A percentile compares a stretch with the other conserved stretches of the same genome.
These are phyloP conservation scores for Coemansia sp. DNA, from an alignment of 192 early-diverging fungal species.

Conservation along the genomic window DNA sequence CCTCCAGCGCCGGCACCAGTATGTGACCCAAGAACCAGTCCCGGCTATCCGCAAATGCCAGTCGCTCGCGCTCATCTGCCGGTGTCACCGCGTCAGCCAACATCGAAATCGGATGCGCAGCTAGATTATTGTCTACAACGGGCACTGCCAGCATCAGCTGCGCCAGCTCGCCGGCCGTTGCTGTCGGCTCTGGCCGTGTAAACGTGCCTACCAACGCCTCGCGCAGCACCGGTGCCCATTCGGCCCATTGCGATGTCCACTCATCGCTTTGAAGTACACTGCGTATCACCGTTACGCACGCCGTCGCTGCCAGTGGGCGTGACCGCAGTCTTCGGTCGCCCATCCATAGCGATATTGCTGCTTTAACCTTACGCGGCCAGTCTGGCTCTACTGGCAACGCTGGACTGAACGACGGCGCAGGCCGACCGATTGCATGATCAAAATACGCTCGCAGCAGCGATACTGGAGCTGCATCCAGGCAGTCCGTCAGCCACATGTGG, in stretches of 20 bases:
- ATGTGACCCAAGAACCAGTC: slow-evolving; percentile 42
- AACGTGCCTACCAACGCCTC: slow-evolving; percentile 12
- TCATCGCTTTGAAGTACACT: slow-evolving; percentile 15
- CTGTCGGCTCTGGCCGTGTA: neutral
- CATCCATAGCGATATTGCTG: slow-evolving; percentile 18
- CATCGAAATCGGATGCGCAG: slow-evolving; percentile 21
- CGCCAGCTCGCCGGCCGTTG: slow-evolving; percentile 16
- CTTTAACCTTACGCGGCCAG: slow-evolving; percentile 22
- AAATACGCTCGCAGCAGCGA: slow-evolving; percentile 20
- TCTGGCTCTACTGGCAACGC: slow-evolving; percentile 35
- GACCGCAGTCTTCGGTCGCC: slow-evolving; percentile 9
- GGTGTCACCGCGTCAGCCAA: slow-evolving; percentile 13
- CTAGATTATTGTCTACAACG: too few relatives aligned
- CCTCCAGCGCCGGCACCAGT: slow-evolving; percentile 14
- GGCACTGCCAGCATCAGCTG: slow-evolving; percentile 6
- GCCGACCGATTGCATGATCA: slow-evolving; percentile 1
- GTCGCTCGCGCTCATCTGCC: neutral
- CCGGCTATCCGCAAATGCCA: slow-evolving; percentile 32
- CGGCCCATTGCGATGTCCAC: slow-evolving; percentile 28
- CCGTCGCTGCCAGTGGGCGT: slow-evolving; percentile 5
- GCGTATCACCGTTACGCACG: neutral
- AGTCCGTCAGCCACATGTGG: slow-evolving; percentile 45
- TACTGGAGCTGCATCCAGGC: slow-evolving; percentile 22
- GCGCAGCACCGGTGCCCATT: slow-evolving; percentile 14
- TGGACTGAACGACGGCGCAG: slow-evolving; percentile 17